Conservation (phyloP, 2,329 filamentous ascomycete species). For the Penicillium sp. region DNA sequence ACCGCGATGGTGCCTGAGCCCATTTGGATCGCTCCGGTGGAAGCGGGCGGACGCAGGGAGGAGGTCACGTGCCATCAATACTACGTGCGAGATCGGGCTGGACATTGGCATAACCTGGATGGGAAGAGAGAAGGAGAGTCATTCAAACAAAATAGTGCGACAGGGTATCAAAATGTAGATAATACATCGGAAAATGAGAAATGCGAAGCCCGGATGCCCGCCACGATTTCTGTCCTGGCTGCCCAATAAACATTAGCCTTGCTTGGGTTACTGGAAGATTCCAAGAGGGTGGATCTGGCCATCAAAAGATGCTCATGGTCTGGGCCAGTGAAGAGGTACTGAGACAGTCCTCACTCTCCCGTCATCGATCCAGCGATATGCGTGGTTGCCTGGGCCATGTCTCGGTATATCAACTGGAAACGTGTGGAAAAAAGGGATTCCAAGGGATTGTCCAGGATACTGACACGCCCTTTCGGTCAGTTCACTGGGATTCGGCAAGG, state of each 20-base stretch:
- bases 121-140: background rate
- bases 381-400: background rate
- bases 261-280: background rate
- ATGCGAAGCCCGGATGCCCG: background rate
- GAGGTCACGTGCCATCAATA: slow-evolving; percentile 2
- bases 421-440: background rate
- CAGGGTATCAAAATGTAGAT: slow-evolving; percentile 25
- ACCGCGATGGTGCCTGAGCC: background rate
- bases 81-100: background rate
- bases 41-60: background rate
- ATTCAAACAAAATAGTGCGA: slow-evolving; percentile 9
- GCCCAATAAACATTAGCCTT: background rate
- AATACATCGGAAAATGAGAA: slow-evolving; percentile 8
- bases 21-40: background rate
- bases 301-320: background rate
- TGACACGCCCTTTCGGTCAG: background rate
- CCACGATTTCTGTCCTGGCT: background rate
- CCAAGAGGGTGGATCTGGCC: background rate
- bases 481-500: background rate
- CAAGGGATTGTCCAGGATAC: background rate
- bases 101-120: background rate
- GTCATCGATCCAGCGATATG: background rate
- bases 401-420: background rate
- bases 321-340: too few relatives aligned
- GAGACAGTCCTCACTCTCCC: background rate